A percentile compares a stretch with the other conserved stretches of the same genome.
Conservation (phyloP, 257 asterid genomes). For the Solanum bukasovii region DNA sequence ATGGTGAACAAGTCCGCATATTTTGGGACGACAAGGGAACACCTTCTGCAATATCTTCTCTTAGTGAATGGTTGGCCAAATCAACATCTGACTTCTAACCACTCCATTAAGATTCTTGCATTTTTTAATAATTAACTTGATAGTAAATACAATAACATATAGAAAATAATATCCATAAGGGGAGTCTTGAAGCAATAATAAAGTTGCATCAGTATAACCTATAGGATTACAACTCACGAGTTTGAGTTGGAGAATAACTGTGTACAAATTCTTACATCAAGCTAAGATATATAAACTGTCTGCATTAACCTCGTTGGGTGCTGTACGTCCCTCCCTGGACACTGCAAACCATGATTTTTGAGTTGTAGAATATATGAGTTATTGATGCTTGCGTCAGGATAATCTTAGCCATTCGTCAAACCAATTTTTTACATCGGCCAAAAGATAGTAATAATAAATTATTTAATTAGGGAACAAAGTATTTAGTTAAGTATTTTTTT, state of each 20-base stretch:
- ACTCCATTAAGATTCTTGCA: slow-evolving; percentile 6
- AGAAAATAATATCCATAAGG: neutral
- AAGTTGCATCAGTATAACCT: neutral
- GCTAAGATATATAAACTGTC: neutral
- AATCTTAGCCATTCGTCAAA: neutral
- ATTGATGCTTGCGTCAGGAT: neutral
- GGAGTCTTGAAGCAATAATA: rapidly evolving
- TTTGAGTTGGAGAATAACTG: neutral
- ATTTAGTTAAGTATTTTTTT: neutral
- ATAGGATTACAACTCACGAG: neutral
- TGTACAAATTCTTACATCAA: neutral
- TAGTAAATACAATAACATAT: neutral
- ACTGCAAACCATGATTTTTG: neutral
- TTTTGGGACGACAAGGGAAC: slow-evolving; percentile 1
- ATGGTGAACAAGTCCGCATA: neutral
- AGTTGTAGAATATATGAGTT: neutral
- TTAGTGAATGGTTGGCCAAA: slow-evolving; percentile 14
- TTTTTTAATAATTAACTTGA: neutral
- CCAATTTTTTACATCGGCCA: neutral
- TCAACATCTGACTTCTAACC: slow-evolving; percentile 14
- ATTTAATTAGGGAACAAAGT: neutral
- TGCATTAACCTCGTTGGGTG: neutral
- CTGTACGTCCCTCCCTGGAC: neutral
- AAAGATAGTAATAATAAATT: neutral
- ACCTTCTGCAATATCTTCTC: neutral